Conservation (phyloP, 2,329 filamentous ascomycete genomes). For the Epichloe aotearoae region DNA sequence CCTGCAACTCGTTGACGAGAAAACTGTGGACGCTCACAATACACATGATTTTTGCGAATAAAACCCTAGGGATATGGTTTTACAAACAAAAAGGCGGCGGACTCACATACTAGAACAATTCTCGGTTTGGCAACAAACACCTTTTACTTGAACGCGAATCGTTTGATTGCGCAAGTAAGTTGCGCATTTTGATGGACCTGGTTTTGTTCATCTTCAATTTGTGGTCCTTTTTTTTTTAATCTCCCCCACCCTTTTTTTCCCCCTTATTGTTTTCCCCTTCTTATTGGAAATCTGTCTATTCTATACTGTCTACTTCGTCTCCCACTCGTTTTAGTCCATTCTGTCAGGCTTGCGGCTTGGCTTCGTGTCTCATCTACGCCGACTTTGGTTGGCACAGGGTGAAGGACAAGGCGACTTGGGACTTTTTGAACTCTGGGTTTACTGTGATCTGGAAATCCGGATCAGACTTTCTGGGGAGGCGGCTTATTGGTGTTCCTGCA, state of each 20-base stretch:
- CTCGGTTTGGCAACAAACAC: conserved; percentile 11
- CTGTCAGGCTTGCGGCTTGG: neutral
- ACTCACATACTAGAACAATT: conserved; percentile 7
- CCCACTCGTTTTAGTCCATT: no score
- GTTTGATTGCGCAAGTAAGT: neutral
- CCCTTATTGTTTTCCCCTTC: neutral
- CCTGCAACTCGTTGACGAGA: conserved; percentile 10
- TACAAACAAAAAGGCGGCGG: conserved; percentile 3
- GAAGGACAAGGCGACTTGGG: neutral
- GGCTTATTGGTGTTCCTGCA: conserved; percentile 1
- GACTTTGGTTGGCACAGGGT: neutral
- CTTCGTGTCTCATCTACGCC: neutral
- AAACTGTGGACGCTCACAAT: conserved; percentile 4
- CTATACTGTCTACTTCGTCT: neutral
- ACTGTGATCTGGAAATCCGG: neutral
- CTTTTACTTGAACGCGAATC: neutral
- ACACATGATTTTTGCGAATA: conserved; percentile 1
- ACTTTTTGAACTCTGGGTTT: neutral
- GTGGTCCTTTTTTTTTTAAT: neutral
- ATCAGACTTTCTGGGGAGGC: neutral
- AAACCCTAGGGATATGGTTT: neutral
- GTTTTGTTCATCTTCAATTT: neutral
- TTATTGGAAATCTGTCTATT: neutral
- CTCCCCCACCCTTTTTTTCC: neutral
- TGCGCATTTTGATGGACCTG: neutral